phyloP scores from a whole-genome alignment of 768 basidiomycete species.

The Boletus rubroflammeus region DNA sequence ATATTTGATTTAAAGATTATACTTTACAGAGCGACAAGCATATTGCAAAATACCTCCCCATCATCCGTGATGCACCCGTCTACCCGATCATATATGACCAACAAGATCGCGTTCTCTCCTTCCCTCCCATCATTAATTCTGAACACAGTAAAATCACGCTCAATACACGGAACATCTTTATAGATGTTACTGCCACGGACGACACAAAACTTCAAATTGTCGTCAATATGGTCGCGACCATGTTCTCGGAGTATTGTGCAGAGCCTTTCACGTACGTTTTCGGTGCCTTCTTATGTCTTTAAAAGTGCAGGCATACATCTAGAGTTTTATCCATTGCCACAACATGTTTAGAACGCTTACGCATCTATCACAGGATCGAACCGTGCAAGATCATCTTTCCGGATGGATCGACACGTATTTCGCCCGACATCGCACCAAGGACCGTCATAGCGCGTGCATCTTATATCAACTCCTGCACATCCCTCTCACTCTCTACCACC shows the following conservation, averaged over 20 bases:
- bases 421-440: constrained; percentile 77
- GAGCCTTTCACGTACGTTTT: constrained; percentile 82
- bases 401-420: constrained; percentile 70
- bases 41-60: constrained; percentile 80
- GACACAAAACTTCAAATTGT: constrained; percentile 96
- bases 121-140: constrained; percentile 98
- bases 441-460: constrained; percentile 73
- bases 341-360: background rate
- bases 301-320: background rate
- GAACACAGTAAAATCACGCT: constrained; percentile 96
- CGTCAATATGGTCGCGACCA: constrained; percentile 89
- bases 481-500: constrained; percentile 61
- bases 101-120: constrained; percentile 82
- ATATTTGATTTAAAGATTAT: background rate
- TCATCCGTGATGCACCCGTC: constrained; percentile 92
- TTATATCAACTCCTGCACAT: constrained; percentile 96
- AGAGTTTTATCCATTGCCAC: background rate
- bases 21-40: constrained; percentile 80
- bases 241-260: constrained; percentile 97
- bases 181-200: constrained; percentile 96
- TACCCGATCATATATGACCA: constrained; percentile 98
- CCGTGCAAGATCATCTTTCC: constrained; percentile 83
- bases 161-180: constrained; percentile 90
- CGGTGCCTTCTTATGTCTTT: background rate
- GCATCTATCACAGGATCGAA: constrained; percentile 63